A percentile compares a stretch with the other conserved stretches of the same genome.
Evolutionary conservation across 2,329 filamentous ascomycete genomes (phyloP).

Genomic region (Trichoderma pleuroti): DNA sequence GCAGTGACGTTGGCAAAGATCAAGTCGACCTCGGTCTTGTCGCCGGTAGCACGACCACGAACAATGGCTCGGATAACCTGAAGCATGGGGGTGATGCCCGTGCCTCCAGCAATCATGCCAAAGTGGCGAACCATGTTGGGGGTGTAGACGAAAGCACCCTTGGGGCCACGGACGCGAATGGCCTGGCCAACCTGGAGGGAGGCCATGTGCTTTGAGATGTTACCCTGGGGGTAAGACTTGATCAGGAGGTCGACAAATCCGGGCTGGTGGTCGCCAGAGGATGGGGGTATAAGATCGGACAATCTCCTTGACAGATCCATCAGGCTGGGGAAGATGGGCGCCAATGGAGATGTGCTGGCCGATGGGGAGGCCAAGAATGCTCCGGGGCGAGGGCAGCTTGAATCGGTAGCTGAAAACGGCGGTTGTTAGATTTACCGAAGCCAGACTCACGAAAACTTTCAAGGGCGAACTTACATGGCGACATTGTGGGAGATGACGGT

Average conservation of each 20-base stretch:
- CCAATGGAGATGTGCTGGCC: constrained; percentile 98
- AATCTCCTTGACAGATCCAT: constrained; percentile 76
- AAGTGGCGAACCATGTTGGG: constrained; percentile 96
- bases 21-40: constrained; percentile 85
- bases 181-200: constrained; percentile 76
- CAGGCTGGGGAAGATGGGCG: constrained; percentile 63
- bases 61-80: constrained; percentile 91
- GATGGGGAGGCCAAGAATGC: constrained; percentile 93
- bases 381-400: constrained; percentile 69
- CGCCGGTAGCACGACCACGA: constrained; percentile 71
- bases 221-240: constrained; percentile 96
- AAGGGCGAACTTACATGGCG: constrained; percentile 62
- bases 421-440: not conserved
- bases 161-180: constrained; percentile 89
- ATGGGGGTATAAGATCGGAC: constrained; percentile 91
- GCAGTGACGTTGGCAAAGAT: constrained; percentile 96
- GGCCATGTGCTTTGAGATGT: constrained; percentile 93
- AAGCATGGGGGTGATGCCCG: constrained; percentile 97
- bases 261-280: constrained; percentile 78
- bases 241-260: constrained; percentile 96
- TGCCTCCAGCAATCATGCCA: constrained; percentile 97
- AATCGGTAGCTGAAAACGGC: constrained; percentile 75
- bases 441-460: not conserved
- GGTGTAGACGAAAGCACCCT: constrained; percentile 96
- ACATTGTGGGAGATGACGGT: constrained; percentile 97